Conservation (phyloP, 129 eudicot species). For the Flaveria ramosissima region DNA sequence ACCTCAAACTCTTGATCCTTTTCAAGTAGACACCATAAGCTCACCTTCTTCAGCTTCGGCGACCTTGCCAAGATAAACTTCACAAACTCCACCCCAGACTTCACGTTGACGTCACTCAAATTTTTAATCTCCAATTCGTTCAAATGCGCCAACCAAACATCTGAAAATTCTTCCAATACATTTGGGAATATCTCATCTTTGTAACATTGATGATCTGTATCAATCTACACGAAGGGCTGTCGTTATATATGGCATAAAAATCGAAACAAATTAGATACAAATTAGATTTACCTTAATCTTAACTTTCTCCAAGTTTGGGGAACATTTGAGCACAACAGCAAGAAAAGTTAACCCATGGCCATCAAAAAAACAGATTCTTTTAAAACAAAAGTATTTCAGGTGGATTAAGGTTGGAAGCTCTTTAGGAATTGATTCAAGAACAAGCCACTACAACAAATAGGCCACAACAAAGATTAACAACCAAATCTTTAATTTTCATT, state of each 20-base stretch:
- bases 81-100: background rate
- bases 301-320: background rate
- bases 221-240: background rate
- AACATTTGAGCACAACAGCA: background rate
- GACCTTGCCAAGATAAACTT: slow-evolving; percentile 10
- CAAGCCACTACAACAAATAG: background rate
- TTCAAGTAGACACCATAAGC: background rate
- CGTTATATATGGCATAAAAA: background rate
- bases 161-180: background rate
- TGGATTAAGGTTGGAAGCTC: background rate
- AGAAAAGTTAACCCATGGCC: background rate
- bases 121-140: background rate
- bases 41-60: background rate
- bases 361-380: background rate
- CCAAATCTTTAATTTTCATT: background rate
- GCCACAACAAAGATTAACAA: background rate
- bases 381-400: background rate
- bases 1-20: background rate
- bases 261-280: background rate
- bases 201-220: background rate
- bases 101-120: background rate
- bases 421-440: background rate
- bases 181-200: background rate
- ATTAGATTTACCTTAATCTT: background rate
- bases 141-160: background rate